phyloP scores from a whole-genome alignment of 129 eudicot species.

The Erigeron canadensis region DNA sequence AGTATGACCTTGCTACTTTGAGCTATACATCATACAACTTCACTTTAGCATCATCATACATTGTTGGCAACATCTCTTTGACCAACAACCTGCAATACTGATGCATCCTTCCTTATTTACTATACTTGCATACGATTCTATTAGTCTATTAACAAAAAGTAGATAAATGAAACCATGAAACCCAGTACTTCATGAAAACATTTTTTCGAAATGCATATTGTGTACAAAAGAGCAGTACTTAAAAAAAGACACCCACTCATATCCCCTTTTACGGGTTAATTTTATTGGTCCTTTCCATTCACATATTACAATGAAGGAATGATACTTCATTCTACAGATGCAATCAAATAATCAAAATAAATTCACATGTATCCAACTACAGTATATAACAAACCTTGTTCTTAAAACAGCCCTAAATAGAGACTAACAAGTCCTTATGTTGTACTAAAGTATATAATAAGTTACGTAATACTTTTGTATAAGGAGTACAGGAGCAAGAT shows the following conservation, averaged over 20 bases:
- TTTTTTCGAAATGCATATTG: neutral
- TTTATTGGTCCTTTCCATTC: constrained; percentile 3
- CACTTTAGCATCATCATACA: constrained; percentile 31
- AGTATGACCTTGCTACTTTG: constrained; percentile 26
- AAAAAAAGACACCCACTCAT: neutral
- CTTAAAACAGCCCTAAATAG: neutral
- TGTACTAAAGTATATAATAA: neutral
- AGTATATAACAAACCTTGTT: neutral
- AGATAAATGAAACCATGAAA: neutral
- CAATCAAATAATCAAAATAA: neutral
- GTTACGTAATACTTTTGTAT: too few relatives aligned
- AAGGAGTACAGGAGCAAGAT: neutral
- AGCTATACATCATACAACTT: constrained; percentile 34
- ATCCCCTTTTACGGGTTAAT: constrained; percentile 4
- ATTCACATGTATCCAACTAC: neutral
- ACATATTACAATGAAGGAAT: neutral
- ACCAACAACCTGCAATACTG: constrained; percentile 34
- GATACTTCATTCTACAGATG: neutral
- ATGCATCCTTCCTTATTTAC: constrained; percentile 13
- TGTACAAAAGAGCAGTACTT: neutral
- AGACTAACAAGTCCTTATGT: neutral
- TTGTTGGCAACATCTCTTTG: constrained; percentile 21
- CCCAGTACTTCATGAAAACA: neutral
- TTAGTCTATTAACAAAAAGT: neutral
- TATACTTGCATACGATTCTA: neutral